Evolutionary conservation across 2,329 filamentous ascomycete genomes (phyloP), one percentile per base, ranked within the genome.

Genomic region (Colletotrichum plurivorum): DNA sequence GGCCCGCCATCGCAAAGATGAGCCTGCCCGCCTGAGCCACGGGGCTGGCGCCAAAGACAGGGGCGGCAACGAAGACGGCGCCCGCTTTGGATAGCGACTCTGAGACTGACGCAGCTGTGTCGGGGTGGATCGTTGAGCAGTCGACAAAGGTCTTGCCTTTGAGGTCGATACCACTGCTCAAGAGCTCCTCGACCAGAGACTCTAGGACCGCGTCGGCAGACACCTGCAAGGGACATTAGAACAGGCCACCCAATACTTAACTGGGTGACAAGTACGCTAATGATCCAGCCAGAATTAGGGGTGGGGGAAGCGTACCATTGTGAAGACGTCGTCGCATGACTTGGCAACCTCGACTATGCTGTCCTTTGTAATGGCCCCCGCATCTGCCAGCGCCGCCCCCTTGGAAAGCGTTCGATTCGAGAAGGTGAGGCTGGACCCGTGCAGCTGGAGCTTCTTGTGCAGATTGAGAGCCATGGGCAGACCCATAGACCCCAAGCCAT

Each of bases 401-500:
- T 83, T 82, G 2, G 83, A 81, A 13, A 84, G 74, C 1, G 84
- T 86, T 15, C 84, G 82, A 65, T 86, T 87, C 61, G 77, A 81
- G 71, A 83, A 87, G 2, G 67, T 73, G 2, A 87, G 73, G 5
- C 72, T 67, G 0, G 78, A 71, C 0, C 73, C 57, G 60, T 86
- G 75, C 27, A 76, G 81, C 48, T 87, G 85, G 20, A 64, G 53
- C 20, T 64, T 64, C 45, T 58, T 58, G 20, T 64, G 52, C 0
- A 87, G 77, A 67, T 87, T 87, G 13, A 75, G 76, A 1, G 85
- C 82, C 85, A 88, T 88, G 4, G 76, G 77, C 0, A 80, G 75
- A 3, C 85, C 85, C 85, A 87, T 87, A 2, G 84, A 87, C 2
- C 85, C 85, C 1, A 87, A 79, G 7, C 85, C 85, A 31, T 58